These are phyloP conservation scores for Candida tallmaniae DNA, from an alignment of 805 yeast genomes.

Conservation along the genomic window DNA sequence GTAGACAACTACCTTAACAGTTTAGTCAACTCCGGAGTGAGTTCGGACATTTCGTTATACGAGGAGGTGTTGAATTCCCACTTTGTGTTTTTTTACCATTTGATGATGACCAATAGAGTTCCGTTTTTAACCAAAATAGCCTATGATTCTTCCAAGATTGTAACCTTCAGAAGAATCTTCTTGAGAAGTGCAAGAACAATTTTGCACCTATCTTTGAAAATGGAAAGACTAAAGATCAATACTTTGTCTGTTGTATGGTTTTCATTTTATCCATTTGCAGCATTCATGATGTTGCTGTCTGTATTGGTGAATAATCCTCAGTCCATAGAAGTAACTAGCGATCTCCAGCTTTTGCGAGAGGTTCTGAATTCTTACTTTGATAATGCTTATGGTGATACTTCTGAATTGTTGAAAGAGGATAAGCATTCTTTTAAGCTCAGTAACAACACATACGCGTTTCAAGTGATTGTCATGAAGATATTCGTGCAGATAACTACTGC, in stretches of 20 bases:
- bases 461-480: slow-evolving; percentile 10
- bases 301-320: slow-evolving; percentile 20
- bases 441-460: slow-evolving; percentile 1
- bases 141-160: slow-evolving; percentile 13
- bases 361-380: slow-evolving; percentile 8
- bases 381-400: slow-evolving; percentile 1
- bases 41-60: background rate
- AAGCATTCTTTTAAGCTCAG: background rate
- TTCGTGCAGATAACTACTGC: slow-evolving; percentile 7
- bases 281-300: slow-evolving; percentile 22
- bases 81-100: slow-evolving; percentile 22
- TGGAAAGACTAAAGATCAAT: slow-evolving; percentile 11
- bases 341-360: slow-evolving; percentile 20
- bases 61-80: slow-evolving; percentile 14
- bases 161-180: slow-evolving; percentile 19
- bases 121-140: slow-evolving; percentile 20
- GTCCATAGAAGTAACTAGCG: slow-evolving; percentile 16
- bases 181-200: slow-evolving; percentile 29
- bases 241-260: slow-evolving; percentile 17
- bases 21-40: background rate
- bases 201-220: slow-evolving; percentile 17
- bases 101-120: slow-evolving; percentile 26
- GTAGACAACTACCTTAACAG: background rate
- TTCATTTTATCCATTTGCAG: slow-evolving; percentile 23
- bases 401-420: too few species aligned